phyloP scores from a whole-genome alignment of 2,329 filamentous ascomycete species.

The Byssothecium circinans region DNA sequence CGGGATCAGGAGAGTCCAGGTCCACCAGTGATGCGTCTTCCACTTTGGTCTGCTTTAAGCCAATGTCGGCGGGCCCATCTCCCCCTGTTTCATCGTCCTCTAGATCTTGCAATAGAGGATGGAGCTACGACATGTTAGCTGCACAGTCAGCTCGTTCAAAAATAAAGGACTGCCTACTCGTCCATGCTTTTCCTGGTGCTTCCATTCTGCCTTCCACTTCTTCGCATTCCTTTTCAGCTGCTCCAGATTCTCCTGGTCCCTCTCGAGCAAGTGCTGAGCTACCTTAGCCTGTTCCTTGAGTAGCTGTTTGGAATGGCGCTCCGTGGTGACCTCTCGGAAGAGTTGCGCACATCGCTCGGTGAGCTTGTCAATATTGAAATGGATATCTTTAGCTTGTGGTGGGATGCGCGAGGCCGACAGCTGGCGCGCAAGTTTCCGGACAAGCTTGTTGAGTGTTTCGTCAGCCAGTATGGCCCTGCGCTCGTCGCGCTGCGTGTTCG shows the following conservation, averaged over 20 bases:
- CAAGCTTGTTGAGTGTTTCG: slow-evolving; percentile 58
- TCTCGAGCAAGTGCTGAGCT: slow-evolving; percentile 49
- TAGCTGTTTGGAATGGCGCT: slow-evolving; percentile 64
- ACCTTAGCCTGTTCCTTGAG: slow-evolving; percentile 60
- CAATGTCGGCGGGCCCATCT: slow-evolving; percentile 38
- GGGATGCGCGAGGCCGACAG: slow-evolving; percentile 68
- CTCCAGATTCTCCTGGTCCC: slow-evolving; percentile 31
- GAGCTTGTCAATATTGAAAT: slow-evolving; percentile 67
- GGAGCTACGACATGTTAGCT: slow-evolving; percentile 32
- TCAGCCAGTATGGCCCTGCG: slow-evolving; percentile 56
- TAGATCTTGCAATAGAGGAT: slow-evolving; percentile 33
- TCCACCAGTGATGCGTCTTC: slow-evolving; percentile 14
- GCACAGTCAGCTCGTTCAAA: slow-evolving; percentile 6
- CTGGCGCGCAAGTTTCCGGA: slow-evolving; percentile 60
- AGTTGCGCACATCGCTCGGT: slow-evolving; percentile 57
- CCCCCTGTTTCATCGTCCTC: slow-evolving; percentile 17
- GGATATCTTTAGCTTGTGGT: slow-evolving; percentile 53
- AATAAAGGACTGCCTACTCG: slow-evolving; percentile 22
- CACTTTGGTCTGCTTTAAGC: slow-evolving; percentile 22
- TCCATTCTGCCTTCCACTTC: slow-evolving; percentile 35
- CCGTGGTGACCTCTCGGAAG: slow-evolving; percentile 59
- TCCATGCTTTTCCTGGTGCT: slow-evolving; percentile 33
- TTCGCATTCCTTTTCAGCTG: slow-evolving; percentile 33
- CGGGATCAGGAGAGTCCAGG: slow-evolving; percentile 33
- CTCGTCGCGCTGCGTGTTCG: slow-evolving; percentile 56